Base-by-base conservation (phyloP, 108 stramenopile genomes). In the Cyclotella atomus region DNA sequence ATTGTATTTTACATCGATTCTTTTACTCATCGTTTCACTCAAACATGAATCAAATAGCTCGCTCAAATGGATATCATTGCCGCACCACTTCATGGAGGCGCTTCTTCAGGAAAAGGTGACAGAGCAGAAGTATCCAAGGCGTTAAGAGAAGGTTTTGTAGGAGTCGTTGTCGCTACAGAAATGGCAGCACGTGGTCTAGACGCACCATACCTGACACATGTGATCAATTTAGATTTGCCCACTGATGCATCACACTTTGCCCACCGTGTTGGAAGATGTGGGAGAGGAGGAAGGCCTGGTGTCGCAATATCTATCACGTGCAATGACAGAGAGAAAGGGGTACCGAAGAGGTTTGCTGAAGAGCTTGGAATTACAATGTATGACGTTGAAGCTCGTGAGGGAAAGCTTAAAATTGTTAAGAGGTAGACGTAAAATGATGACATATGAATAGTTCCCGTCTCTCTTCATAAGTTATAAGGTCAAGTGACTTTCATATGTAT, bases 191-290 rank as follows among this genome's bases (percentile, higher is more conserved):
- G 95, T 25, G 95, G 95, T 2, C 65, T 93, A 10, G 95, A 95
- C 79, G 95, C 92, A n/a, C 92, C 92, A 0, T 81, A 89, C 30
- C 67, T 95, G 63, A 95, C 95, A 12, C 95, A 95, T 69, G 92
- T 93, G 14, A 87, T 95, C 29, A 95, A 95, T 75, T 52, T 93
- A 41, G 95, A 95, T 79, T 79, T 95, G 47, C 95, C 95, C n/a
- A 95, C 91, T 10, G 91, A 93, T 81, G 83, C 92, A 43, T 90
- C 89, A 21, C 95, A 95, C 59, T 95, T 93, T 68, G 91, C 90
- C 34, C 95, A 95, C 70, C 84, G 95, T 49, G 85, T 89, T 21
- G 95, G 95, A 15, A 71, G 95, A 29, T 92, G 91, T 70, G 95
- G 95, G 49, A 82, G 95, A 34, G 95, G 95, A 45, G 95, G 95